Percentiles rank a stretch among this genome's conserved stretches.
These are phyloP conservation scores for Colletotrichum musae DNA, from an alignment of 2,329 filamentous ascomycete species.

Conservation along the genomic window DNA sequence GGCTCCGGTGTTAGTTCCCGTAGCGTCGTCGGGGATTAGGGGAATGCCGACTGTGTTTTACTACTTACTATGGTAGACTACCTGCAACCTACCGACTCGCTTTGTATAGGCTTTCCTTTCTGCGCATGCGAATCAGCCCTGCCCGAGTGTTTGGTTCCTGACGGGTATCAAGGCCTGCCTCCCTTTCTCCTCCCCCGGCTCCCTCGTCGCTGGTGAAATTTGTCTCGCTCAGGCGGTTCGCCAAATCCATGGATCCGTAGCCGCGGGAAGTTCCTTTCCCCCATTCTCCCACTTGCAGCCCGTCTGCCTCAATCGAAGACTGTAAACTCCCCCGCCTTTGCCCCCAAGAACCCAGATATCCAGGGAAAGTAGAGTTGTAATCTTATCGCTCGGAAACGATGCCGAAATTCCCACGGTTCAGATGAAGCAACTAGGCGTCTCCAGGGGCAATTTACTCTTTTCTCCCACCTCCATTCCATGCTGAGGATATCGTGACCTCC, in stretches of 20 bases:
- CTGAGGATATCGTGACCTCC: background rate
- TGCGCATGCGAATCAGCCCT: too few relatives aligned
- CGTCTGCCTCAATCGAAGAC: background rate
- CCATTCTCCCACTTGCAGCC: too few relatives aligned
- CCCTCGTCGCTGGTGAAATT: too few relatives aligned
- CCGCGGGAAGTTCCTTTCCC: too few relatives aligned
- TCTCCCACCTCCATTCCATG: background rate
- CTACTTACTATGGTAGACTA: too few relatives aligned
- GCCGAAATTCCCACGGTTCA: background rate
- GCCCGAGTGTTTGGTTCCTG: too few relatives aligned
- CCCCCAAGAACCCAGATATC: background rate
- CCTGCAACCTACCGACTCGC: too few relatives aligned
- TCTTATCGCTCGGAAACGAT: background rate
- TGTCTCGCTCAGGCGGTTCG: too few relatives aligned
- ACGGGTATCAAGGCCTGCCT: too few relatives aligned
- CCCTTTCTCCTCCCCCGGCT: too few relatives aligned
- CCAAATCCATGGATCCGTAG: too few relatives aligned
- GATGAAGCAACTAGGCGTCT: background rate
- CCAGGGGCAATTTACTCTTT: background rate
- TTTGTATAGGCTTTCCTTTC: too few relatives aligned
- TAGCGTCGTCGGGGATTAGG: background rate
- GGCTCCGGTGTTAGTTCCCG: background rate
- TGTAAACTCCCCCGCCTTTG: background rate
- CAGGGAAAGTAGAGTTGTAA: background rate
- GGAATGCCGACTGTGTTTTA: constrained; percentile 20